phyloP scores from a whole-genome alignment of 805 yeast species.

The Metschnikowia corniflorae region DNA sequence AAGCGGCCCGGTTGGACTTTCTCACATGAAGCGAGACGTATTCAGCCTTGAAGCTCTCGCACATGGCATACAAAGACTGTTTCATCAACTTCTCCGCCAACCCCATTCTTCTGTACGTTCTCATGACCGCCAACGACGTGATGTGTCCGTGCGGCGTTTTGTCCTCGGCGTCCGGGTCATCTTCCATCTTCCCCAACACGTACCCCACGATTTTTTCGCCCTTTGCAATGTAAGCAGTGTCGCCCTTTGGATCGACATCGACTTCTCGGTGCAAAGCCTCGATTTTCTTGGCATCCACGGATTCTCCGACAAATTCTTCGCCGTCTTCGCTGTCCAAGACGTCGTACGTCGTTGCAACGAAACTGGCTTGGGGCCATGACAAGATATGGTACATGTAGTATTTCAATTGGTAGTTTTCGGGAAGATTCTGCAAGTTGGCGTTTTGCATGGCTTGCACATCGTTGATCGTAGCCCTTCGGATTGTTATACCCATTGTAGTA shows the following conservation, averaged over 20 bases:
- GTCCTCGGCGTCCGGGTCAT: constrained; percentile 74
- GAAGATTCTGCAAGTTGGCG: constrained; percentile 85
- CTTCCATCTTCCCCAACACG: constrained; percentile 95
- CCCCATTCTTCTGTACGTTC: constrained; percentile 94
- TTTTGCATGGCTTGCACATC: constrained; percentile 96
- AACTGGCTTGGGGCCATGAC: constrained; percentile 97
- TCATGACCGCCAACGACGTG: constrained; percentile 90
- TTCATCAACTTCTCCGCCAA: constrained; percentile 89
- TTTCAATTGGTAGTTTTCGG: constrained; percentile 90
- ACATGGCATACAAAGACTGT: constrained; percentile 73
- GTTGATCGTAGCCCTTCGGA: constrained; percentile 79
- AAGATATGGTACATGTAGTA: constrained; percentile 91
- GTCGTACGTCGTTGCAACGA: constrained; percentile 83
- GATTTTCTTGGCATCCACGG: neutral
- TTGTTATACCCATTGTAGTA: constrained; percentile 68
- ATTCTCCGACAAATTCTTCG: constrained; percentile 9
- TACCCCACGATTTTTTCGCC: constrained; percentile 92
- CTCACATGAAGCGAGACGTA: constrained; percentile 91
- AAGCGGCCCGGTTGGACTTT: constrained; percentile 88
- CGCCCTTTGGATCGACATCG: constrained; percentile 47
- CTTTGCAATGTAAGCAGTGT: constrained; percentile 58
- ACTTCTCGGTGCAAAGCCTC: constrained; percentile 17
- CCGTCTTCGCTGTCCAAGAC: constrained; percentile 23
- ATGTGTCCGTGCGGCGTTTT: constrained; percentile 89
- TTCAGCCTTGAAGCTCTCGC: constrained; percentile 76